phyloP scores from a whole-genome alignment of 1,284 basidiomycete genomes.

The Trichosporon sp. region DNA sequence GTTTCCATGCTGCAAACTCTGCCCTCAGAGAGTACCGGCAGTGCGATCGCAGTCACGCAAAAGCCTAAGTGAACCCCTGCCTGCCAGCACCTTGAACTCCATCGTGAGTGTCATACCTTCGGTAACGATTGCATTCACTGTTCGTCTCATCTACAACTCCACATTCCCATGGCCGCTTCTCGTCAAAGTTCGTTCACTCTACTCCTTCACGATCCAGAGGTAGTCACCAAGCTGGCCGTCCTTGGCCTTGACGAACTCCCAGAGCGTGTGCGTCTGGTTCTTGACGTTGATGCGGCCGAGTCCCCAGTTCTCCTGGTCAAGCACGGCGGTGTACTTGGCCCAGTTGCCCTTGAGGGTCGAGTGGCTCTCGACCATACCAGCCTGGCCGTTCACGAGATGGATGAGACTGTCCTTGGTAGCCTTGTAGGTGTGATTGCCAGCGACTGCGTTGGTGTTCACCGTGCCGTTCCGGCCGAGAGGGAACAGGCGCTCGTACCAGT shows the following conservation, averaged over 20 bases:
- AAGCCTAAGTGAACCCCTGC: too few relatives aligned
- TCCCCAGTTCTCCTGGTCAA: conserved; percentile 32
- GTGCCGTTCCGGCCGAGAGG: conserved; percentile 34
- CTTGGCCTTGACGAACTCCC: conserved; percentile 24
- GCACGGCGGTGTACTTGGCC: conserved; percentile 25
- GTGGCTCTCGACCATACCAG: conserved; percentile 43
- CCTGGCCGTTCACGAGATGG: conserved; percentile 39
- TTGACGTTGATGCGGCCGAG: conserved; percentile 34
- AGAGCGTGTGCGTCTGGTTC: conserved; percentile 29
- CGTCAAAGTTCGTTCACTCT: neutral
- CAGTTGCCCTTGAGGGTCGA: conserved; percentile 17
- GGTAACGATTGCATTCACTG: too few relatives aligned
- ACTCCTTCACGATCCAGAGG: conserved; percentile 21
- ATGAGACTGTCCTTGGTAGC: conserved; percentile 13
- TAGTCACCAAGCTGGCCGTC: conserved; percentile 25
- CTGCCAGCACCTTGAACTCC: too few relatives aligned
- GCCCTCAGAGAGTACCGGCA: too few relatives aligned
- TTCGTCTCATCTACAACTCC: neutral
- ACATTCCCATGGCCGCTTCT: neutral
- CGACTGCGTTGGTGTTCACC: conserved; percentile 23
- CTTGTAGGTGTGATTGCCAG: conserved; percentile 36
- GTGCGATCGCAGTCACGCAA: too few relatives aligned
- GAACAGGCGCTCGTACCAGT: conserved; percentile 42
- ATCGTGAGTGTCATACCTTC: too few relatives aligned
- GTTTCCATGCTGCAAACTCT: too few relatives aligned